Percentiles rank a stretch among this genome's conserved stretches.
phyloP scores from a whole-genome alignment of 2,329 filamentous ascomycete genomes.

The Cladosporium sp. region DNA sequence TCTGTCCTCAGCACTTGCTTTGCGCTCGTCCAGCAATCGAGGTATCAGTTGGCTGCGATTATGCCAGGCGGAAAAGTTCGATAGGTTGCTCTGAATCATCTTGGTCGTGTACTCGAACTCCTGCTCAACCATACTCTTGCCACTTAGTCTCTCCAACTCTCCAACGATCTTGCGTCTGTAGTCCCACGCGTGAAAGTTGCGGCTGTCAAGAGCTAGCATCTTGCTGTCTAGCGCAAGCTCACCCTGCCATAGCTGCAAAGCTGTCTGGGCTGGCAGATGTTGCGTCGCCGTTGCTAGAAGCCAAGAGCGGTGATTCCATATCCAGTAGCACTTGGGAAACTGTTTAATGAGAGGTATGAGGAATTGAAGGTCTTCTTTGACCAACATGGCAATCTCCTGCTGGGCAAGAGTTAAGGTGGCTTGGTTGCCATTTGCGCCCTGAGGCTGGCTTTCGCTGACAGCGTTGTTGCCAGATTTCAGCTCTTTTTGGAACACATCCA shows the following conservation, averaged over 20 bases:
- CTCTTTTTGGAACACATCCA: constrained; percentile 52
- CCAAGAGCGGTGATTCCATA: constrained; percentile 96
- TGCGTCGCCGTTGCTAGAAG: constrained; percentile 66
- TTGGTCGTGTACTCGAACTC: constrained; percentile 88
- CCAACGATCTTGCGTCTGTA: constrained; percentile 76
- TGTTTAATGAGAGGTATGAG: constrained; percentile 77
- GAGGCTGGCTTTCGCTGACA: constrained; percentile 2
- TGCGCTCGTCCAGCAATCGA: constrained; percentile 65
- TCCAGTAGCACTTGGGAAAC: constrained; percentile 98
- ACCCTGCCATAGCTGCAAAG: constrained; percentile 70
- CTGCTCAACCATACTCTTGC: constrained; percentile 57
- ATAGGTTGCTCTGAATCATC: constrained; percentile 80
- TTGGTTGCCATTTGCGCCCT: constrained; percentile 1
- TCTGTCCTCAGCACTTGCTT: constrained; percentile 58
- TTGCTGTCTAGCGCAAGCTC: constrained; percentile 79
- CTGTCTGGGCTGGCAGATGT: constrained; percentile 52
- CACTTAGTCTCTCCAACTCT: constrained; percentile 60
- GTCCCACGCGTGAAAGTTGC: constrained; percentile 96
- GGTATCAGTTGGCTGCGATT: constrained; percentile 80
- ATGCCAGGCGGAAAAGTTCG: constrained; percentile 98
- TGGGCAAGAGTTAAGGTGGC: constrained; percentile 30
- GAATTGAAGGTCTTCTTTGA: constrained; percentile 73
- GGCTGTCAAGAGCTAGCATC: constrained; percentile 79
- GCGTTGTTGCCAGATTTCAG: constrained; percentile 33
- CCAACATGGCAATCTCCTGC: constrained; percentile 45